Evolutionary conservation across 768 basidiomycete species (phyloP).

Genomic region (Russula brevipes): DNA sequence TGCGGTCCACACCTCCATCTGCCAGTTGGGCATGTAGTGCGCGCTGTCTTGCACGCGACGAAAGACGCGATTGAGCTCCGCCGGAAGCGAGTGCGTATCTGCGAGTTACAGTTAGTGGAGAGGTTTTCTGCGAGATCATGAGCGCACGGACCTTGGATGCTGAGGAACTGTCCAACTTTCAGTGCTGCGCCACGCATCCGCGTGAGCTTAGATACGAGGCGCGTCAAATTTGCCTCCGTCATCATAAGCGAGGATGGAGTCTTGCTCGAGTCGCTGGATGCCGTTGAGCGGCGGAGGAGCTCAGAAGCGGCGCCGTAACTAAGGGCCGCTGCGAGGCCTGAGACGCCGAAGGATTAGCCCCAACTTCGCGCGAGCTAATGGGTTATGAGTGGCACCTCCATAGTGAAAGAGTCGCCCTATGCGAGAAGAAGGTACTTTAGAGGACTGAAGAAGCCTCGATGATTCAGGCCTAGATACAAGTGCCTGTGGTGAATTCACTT

Average conservation of each 20-base stretch:
- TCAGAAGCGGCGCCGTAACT: slow-evolving; percentile 88
- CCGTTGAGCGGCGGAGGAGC: slow-evolving; percentile 60
- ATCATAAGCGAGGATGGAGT: slow-evolving; percentile 59
- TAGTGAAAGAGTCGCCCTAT: slow-evolving; percentile 91
- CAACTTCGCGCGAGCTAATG: not conserved
- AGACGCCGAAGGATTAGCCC: not conserved
- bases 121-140: not conserved
- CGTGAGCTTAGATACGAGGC: slow-evolving; percentile 87
- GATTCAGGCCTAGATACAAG: slow-evolving; percentile 1
- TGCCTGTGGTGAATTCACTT: not conserved
- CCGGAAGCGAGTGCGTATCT: slow-evolving; percentile 88
- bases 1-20: slow-evolving; percentile 70
- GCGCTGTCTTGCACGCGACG: slow-evolving; percentile 90
- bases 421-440: slow-evolving; percentile 85
- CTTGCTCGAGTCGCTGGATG: slow-evolving; percentile 27
- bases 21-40: slow-evolving; percentile 99
- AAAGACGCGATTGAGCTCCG: slow-evolving; percentile 84
- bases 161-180: slow-evolving; percentile 95
- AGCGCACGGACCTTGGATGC: slow-evolving; percentile 70
- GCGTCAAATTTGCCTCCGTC: slow-evolving; percentile 85
- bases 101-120: not conserved
- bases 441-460: slow-evolving; percentile 58
- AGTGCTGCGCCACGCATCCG: slow-evolving; percentile 96
- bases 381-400: slow-evolving; percentile 51
- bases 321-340: slow-evolving; percentile 87